Evolutionary conservation across 345 rosid species (phyloP).

Genomic region (Euphorbia pulcherrima): DNA sequence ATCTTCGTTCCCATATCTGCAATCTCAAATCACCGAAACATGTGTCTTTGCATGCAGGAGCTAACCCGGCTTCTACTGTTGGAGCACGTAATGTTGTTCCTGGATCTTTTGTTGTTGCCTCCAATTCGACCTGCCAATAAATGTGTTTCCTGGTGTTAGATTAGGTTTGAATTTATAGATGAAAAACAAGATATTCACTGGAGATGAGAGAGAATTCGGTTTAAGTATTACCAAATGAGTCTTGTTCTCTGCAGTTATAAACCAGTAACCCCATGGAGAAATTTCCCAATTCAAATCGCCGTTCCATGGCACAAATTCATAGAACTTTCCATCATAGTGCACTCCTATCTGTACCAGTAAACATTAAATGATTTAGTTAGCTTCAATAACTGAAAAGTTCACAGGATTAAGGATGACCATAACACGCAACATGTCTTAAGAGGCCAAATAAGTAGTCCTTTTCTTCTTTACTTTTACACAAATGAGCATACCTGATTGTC

Average conservation of each 20-base stretch:
- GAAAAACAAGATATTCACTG: constrained; percentile 2
- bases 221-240: constrained; percentile 52
- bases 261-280: constrained; percentile 82
- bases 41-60: constrained; percentile 86
- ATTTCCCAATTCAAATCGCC: constrained; percentile 74
- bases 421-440: not conserved
- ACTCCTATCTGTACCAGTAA: constrained; percentile 70
- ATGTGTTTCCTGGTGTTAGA: not conserved
- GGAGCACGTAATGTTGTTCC: constrained; percentile 95
- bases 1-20: constrained; percentile 73
- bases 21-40: constrained; percentile 67
- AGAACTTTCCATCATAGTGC: constrained; percentile 69
- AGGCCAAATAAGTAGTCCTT: not conserved
- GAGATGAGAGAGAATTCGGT: not conserved
- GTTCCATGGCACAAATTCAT: constrained; percentile 94
- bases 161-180: not conserved
- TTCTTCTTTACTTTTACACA: not conserved
- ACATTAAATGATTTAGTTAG: not conserved
- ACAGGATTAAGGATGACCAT: not conserved
- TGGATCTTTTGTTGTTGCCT: constrained; percentile 61
- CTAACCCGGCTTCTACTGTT: constrained; percentile 68
- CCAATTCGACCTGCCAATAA: constrained; percentile 61
- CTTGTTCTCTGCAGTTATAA: constrained; percentile 67
- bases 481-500: not conserved
- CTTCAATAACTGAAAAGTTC: not conserved